Percentiles rank a stretch among this genome's conserved stretches.
Conservation (phyloP, 1,284 basidiomycete species). For the Rhodotorula sp. region DNA sequence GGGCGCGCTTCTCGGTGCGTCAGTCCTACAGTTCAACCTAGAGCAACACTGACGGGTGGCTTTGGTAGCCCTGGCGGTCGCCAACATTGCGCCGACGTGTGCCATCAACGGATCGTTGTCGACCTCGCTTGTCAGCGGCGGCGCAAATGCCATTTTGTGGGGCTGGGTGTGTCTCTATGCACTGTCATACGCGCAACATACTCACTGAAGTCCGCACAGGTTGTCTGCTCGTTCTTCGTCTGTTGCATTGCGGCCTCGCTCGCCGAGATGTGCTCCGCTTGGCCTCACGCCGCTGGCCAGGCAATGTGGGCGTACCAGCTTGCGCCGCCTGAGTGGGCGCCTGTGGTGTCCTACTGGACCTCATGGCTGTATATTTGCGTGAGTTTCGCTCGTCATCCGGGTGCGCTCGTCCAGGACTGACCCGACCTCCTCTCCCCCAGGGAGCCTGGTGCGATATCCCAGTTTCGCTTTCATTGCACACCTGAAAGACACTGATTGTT, state of each 20-base stretch:
- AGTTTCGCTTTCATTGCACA: background rate
- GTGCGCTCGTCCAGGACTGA: background rate
- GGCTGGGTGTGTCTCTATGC: conserved; percentile 12
- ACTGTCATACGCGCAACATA: no score
- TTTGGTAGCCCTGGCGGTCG: conserved; percentile 5
- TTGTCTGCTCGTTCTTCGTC: conserved; percentile 11
- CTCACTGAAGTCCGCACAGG: background rate
- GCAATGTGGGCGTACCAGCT: conserved; percentile 24
- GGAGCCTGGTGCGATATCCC: background rate
- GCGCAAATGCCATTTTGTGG: conserved; percentile 11
- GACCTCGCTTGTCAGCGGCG: conserved; percentile 16
- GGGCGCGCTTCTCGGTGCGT: conserved; percentile 6
- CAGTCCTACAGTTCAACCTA: background rate
- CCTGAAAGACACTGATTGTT: background rate
- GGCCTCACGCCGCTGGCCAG: conserved; percentile 28
- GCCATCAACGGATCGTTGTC: conserved; percentile 16
- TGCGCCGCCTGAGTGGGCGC: conserved; percentile 13
- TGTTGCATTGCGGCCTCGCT: conserved; percentile 12
- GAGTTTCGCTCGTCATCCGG: background rate
- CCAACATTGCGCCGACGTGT: conserved; percentile 14
- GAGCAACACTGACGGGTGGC: background rate
- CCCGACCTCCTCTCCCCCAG: background rate
- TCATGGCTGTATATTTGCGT: conserved; percentile 18
- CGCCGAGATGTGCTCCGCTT: conserved; percentile 28
- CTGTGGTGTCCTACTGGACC: conserved; percentile 14